Percentiles rank a stretch among this genome's conserved stretches.
Conservation (phyloP, 495 filamentous ascomycete genomes). For the Wilcoxina mikolae region DNA sequence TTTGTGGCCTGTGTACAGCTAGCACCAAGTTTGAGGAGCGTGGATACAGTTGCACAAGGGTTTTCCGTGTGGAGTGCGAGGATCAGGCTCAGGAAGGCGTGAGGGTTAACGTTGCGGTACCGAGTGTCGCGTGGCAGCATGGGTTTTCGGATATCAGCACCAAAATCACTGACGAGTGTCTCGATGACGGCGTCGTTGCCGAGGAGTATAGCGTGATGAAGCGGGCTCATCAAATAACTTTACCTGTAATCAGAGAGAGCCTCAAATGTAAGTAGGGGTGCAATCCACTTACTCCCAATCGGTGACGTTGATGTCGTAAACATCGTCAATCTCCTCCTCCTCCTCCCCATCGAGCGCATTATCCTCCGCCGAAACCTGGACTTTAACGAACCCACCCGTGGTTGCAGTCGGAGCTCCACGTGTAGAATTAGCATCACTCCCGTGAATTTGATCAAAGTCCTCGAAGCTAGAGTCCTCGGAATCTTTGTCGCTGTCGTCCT, state of each 20-base stretch:
- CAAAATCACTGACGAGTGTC: slow-evolving; percentile 54
- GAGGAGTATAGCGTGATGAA: slow-evolving; percentile 62
- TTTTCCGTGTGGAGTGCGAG: slow-evolving; percentile 42
- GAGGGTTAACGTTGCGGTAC: slow-evolving; percentile 34
- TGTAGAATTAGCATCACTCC: slow-evolving; percentile 28
- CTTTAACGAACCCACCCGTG: slow-evolving; percentile 55
- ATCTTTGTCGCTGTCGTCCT: slow-evolving; percentile 31
- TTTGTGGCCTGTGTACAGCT: slow-evolving; percentile 57
- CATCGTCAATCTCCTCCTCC: slow-evolving; percentile 53
- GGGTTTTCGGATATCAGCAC: slow-evolving; percentile 56
- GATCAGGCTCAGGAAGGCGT: slow-evolving; percentile 49
- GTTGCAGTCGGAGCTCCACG: slow-evolving; percentile 32
- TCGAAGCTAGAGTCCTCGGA: slow-evolving; percentile 35
- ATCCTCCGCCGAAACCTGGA: slow-evolving; percentile 38
- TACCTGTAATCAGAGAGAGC: background rate
- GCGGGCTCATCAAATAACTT: slow-evolving; percentile 33
- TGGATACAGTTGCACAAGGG: slow-evolving; percentile 44
- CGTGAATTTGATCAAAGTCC: slow-evolving; percentile 33
- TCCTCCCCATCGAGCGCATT: slow-evolving; percentile 30
- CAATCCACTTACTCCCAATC: slow-evolving; percentile 60
- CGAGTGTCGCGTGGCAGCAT: slow-evolving; percentile 41
- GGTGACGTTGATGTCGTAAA: slow-evolving; percentile 59
- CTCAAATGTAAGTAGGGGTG: background rate
- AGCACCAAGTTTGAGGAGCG: slow-evolving; percentile 53
- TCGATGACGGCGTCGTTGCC: slow-evolving; percentile 54